Percentiles rank a stretch among this genome's conserved stretches.
phyloP scores from a whole-genome alignment of 495 filamentous ascomycete species.

The Aspergillus leporis region DNA sequence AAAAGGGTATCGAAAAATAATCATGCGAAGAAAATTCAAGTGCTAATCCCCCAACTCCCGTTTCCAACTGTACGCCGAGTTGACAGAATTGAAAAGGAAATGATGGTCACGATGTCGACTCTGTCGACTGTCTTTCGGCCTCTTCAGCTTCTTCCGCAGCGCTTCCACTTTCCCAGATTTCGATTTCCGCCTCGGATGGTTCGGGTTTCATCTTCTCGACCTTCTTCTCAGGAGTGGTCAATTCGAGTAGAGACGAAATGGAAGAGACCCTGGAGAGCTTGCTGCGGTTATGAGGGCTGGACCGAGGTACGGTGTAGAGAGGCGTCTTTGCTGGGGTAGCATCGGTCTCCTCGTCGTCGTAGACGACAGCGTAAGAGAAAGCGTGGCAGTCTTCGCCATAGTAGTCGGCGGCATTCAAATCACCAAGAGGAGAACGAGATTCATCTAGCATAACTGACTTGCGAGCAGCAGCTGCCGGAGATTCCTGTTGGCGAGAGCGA shows the following conservation, averaged over 20 bases:
- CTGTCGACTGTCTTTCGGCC: background rate
- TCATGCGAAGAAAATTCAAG: background rate
- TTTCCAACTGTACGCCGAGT: conserved; percentile 3
- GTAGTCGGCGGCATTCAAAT: conserved; percentile 71
- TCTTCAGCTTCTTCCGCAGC: conserved; percentile 48
- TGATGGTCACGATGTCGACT: conserved; percentile 22
- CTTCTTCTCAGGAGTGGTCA: conserved; percentile 19
- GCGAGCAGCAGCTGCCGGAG: conserved; percentile 29
- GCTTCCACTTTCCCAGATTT: conserved; percentile 67
- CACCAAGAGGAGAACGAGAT: conserved; percentile 66
- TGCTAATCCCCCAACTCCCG: background rate
- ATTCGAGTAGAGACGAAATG: conserved; percentile 35
- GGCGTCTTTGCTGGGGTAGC: conserved; percentile 19
- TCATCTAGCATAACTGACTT: conserved; percentile 48
- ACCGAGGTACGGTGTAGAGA: conserved; percentile 12
- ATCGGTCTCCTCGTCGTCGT: conserved; percentile 53
- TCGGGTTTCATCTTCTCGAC: conserved; percentile 11
- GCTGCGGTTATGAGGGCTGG: conserved; percentile 18
- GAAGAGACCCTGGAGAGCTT: conserved; percentile 28
- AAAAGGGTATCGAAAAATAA: conserved; percentile 17
- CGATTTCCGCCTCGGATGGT: conserved; percentile 29
- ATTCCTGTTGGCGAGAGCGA: conserved; percentile 26
- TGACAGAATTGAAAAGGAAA: conserved; percentile 12
- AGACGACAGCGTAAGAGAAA: conserved; percentile 57
- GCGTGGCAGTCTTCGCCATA: conserved; percentile 69